Percentiles rank a stretch among this genome's conserved stretches.
These are phyloP conservation scores for Polysphondylium violaceum DNA, from an alignment of 78 protist species.

Conservation along the genomic window DNA sequence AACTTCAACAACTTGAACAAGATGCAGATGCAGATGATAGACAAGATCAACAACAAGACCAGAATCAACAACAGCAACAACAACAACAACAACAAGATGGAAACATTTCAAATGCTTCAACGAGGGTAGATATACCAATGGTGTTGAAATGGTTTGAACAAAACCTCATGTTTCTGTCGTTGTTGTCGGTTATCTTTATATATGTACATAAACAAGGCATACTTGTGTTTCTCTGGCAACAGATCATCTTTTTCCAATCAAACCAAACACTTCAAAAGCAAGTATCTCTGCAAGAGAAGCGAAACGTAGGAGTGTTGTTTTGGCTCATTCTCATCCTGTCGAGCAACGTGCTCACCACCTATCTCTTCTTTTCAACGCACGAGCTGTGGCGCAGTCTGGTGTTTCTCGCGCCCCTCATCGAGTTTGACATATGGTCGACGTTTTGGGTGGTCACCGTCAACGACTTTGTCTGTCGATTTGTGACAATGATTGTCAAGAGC, in stretches of 20 bases:
- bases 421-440: constrained; percentile 28
- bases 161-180: constrained; percentile 38
- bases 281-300: constrained; percentile 42
- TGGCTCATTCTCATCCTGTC: constrained; percentile 34
- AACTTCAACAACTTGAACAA: background rate
- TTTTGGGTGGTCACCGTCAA: constrained; percentile 53
- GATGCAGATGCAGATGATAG: background rate
- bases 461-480: constrained; percentile 54
- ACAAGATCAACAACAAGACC: too few species aligned
- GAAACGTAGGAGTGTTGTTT: background rate
- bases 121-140: constrained; percentile 54
- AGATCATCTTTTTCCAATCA: constrained; percentile 38
- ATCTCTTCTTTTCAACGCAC: constrained; percentile 10
- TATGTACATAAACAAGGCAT: constrained; percentile 64
- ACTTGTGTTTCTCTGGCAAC: constrained; percentile 56
- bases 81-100: constrained; percentile 31
- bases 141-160: constrained; percentile 67
- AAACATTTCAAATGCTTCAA: background rate
- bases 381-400: constrained; percentile 48
- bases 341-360: constrained; percentile 27
- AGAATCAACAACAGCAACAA: background rate
- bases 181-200: constrained; percentile 41
- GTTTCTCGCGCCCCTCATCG: constrained; percentile 9
- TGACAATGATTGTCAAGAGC: constrained; percentile 45
- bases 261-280: constrained; percentile 32